Base-by-base conservation (phyloP, 1,139 yeast species). In the Suzukiozyma palmioleophila region DNA sequence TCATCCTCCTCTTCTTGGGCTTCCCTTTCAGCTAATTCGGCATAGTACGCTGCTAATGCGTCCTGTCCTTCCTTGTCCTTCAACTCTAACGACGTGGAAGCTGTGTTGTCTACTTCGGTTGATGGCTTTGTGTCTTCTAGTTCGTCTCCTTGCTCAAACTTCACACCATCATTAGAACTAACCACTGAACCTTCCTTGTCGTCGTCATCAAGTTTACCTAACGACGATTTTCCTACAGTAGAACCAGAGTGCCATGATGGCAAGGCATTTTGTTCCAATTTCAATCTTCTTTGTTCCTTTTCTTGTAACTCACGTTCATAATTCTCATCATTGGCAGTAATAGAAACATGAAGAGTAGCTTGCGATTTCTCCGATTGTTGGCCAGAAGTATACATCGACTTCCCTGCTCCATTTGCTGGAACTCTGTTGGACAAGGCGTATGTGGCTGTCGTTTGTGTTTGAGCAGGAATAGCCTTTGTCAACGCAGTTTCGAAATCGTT, bases 201-300 rank as follows among this genome's bases (percentile, higher is more conserved):
- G 26, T 69, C 78, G 22, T 64, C 70, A 44, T 75, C 80, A 47
- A 77, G 51, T 48, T 69, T 74, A 36, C 84, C 86, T 47, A 77
- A 58, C 10, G 59, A 46, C 18, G 50, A 44, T 43, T 60, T 62
- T 33, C 95, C 96, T 47, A 92, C 94, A 1, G 98, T 89, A 53
- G 94, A 81, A 50, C 83, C 83, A 49, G 84, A 77, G 59, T 92
- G 96, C 99, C 99, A 92, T 18, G 95, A 82, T 9, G 99, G 98
- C 50, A 92, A 72, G 2, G 96, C 97, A 58, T 94, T 92, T 60
- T 90, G 96, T 56, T 86, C 85, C 57, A 90, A 77, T 59, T 84
- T 86, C 48, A 69, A 75, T 47, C 74, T 81, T 79, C 71, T 81
- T 75, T 73, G 78, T 51, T 83, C 90, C 55, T 78, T 75, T 49